Conservation (phyloP, 768 basidiomycete species). For the Sutorius australiensis region DNA sequence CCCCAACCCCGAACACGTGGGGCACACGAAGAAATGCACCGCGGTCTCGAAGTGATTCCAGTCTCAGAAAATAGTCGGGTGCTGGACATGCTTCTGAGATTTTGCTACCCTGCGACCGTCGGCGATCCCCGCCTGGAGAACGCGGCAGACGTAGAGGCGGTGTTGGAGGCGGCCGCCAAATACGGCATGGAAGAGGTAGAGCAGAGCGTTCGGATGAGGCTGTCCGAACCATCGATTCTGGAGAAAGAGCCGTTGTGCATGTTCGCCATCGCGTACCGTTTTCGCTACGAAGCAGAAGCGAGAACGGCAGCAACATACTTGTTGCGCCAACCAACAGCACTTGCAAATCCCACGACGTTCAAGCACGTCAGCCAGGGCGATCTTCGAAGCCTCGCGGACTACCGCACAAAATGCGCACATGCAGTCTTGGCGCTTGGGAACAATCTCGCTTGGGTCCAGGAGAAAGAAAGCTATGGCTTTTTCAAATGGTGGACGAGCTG, state of each 20-base stretch:
- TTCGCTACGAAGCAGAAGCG: slow-evolving; percentile 29
- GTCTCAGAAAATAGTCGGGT: slow-evolving; percentile 27
- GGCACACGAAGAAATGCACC: slow-evolving; percentile 11
- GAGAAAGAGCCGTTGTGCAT: slow-evolving; percentile 27
- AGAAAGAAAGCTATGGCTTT: slow-evolving; percentile 20
- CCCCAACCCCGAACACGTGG: slow-evolving; percentile 17
- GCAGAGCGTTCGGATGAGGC: slow-evolving; percentile 17
- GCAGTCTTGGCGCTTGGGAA: slow-evolving; percentile 19
- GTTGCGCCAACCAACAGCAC: slow-evolving; percentile 17
- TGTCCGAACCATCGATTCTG: slow-evolving; percentile 29
- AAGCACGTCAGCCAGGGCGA: slow-evolving; percentile 9
- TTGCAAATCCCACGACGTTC: not conserved
- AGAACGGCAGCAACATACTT: slow-evolving; percentile 27
- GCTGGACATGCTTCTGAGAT: slow-evolving; percentile 31
- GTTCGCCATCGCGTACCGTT: slow-evolving; percentile 35
- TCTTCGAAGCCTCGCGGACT: slow-evolving; percentile 13
- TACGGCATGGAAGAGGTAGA: slow-evolving; percentile 30
- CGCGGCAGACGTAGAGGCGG: slow-evolving; percentile 16
- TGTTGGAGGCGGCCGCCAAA: slow-evolving; percentile 31
- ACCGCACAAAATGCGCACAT: slow-evolving; percentile 20
- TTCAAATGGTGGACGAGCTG: slow-evolving; percentile 30
- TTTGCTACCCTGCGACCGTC: slow-evolving; percentile 35
- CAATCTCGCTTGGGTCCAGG: slow-evolving; percentile 22
- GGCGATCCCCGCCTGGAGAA: slow-evolving; percentile 18
- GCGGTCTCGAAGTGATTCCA: slow-evolving; percentile 25